These are phyloP conservation scores for Alternaria arbusti DNA, from an alignment of 2,329 filamentous ascomycete genomes.

Conservation along the genomic window DNA sequence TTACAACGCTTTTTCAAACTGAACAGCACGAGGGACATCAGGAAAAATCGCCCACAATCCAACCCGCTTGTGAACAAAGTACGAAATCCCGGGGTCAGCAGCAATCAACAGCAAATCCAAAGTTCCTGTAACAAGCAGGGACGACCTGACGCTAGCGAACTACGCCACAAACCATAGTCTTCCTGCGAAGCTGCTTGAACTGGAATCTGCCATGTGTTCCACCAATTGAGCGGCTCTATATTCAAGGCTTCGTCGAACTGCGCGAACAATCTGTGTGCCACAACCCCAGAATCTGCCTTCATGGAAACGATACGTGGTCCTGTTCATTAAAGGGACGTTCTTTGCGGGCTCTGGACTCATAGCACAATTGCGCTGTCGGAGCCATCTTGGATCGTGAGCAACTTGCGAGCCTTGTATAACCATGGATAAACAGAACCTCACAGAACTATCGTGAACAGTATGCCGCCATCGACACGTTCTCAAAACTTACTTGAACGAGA, in stretches of 20 bases:
- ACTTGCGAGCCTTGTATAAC: neutral
- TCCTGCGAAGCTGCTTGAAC: neutral
- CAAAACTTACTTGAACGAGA: neutral
- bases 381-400: neutral
- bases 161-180: accelerated
- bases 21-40: neutral
- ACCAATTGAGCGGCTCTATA: neutral
- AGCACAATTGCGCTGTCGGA: neutral
- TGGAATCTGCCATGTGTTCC: neutral
- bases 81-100: accelerated
- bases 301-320: neutral
- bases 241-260: neutral
- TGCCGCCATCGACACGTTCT: neutral
- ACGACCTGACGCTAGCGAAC: neutral
- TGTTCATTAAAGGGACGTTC: neutral
- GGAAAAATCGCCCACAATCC: neutral
- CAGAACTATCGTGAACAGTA: neutral
- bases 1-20: neutral
- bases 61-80: neutral
- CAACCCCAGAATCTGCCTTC: too few species aligned
- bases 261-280: neutral
- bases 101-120: neutral
- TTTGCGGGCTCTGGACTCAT: neutral
- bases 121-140: neutral
- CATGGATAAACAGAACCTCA: neutral